Conservation (phyloP, 495 filamentous ascomycete species). For the Penicillium paradoxum region DNA sequence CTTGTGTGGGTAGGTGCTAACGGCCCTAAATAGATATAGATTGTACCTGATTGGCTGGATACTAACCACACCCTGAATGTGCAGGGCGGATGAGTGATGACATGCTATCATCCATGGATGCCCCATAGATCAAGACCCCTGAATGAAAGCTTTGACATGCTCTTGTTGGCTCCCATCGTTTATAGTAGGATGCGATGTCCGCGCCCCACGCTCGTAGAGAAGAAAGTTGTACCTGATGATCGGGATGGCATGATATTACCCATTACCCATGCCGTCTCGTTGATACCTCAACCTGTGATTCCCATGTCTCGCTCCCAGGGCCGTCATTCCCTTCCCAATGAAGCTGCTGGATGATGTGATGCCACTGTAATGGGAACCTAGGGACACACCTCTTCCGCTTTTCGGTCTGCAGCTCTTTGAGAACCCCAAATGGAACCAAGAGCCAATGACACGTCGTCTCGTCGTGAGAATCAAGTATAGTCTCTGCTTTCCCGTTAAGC, state of each 20-base stretch:
- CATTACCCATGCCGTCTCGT: background rate
- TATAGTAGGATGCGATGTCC: background rate
- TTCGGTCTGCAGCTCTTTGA: no score
- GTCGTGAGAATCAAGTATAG: no score
- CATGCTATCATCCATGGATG: conserved; percentile 5
- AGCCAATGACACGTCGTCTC: no score
- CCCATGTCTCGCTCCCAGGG: background rate
- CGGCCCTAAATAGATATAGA: conserved; percentile 23
- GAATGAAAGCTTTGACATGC: conserved; percentile 6
- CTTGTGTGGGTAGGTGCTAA: background rate
- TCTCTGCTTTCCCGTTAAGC: no score
- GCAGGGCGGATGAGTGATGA: conserved; percentile 5
- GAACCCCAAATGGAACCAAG: no score
- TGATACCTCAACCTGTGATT: background rate
- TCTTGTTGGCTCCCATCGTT: background rate
- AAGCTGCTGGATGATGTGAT: background rate
- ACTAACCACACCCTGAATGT: background rate
- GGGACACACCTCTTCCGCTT: no score
- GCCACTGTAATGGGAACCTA: background rate
- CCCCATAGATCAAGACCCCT: conserved; percentile 18
- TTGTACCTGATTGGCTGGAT: conserved; percentile 7
- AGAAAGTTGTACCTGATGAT: background rate
- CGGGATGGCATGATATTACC: background rate
- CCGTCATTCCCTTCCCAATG: background rate
- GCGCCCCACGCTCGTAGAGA: background rate